These are phyloP conservation scores for Agaricales sp. DNA, from an alignment of 1,284 basidiomycete genomes.

Conservation along the genomic window DNA sequence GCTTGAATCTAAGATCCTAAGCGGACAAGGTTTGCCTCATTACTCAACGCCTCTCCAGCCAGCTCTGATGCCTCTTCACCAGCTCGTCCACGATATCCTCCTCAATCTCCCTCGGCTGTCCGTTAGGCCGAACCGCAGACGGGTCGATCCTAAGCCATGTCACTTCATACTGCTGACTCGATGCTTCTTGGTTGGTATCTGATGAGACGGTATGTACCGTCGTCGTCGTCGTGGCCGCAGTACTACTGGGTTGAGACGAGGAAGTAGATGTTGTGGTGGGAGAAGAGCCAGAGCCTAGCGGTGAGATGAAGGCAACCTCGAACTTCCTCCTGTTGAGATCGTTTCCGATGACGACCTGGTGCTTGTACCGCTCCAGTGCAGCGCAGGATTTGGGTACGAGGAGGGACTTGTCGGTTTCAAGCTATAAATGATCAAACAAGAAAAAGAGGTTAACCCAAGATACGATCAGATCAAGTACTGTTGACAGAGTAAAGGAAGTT, in stretches of 20 bases:
- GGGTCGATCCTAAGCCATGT: constrained; percentile 1
- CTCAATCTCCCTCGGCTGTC: constrained; percentile 74
- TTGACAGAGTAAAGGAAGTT: background rate
- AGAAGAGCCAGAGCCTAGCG: background rate
- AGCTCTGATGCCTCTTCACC: constrained; percentile 61
- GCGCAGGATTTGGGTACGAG: constrained; percentile 86
- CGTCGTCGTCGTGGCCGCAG: background rate
- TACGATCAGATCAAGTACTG: no score
- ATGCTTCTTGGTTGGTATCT: constrained; percentile 5
- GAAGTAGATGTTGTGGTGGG: background rate
- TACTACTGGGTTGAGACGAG: background rate
- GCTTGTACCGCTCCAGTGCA: constrained; percentile 88
- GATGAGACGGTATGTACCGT: background rate
- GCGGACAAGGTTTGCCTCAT: no score
- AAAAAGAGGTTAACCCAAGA: constrained; percentile 2
- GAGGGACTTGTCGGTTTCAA: constrained; percentile 83
- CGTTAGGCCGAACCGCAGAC: constrained; percentile 4
- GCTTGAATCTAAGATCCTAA: no score
- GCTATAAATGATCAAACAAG: constrained; percentile 31
- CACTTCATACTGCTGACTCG: background rate
- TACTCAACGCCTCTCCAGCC: constrained; percentile 32
- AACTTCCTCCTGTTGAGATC: constrained; percentile 83
- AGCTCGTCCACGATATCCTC: constrained; percentile 82
- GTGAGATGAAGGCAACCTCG: constrained; percentile 82
- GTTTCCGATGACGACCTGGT: constrained; percentile 96